A percentile compares a stretch with the other conserved stretches of the same genome.
Evolutionary conservation across 2,329 filamentous ascomycete genomes (phyloP).

Genomic region (Lachnellula subtilissima): DNA sequence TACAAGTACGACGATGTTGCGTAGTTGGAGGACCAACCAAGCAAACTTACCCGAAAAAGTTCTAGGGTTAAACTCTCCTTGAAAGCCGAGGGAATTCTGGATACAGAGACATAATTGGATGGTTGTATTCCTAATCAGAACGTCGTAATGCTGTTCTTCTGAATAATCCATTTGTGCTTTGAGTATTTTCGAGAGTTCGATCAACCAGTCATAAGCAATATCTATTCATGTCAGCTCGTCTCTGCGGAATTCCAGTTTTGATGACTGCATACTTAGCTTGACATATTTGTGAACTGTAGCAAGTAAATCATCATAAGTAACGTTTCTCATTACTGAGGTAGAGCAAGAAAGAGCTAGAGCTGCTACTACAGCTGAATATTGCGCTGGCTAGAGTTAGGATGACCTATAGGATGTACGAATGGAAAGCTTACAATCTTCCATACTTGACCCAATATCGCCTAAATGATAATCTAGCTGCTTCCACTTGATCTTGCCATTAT

Average conservation of each 20-base stretch:
- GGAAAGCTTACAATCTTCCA: conserved; percentile 44
- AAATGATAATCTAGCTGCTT: conserved; percentile 48
- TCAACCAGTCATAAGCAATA: conserved; percentile 58
- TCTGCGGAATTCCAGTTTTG: neutral
- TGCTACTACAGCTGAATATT: conserved; percentile 55
- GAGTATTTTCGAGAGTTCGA: conserved; percentile 63
- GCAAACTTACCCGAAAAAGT: conserved; percentile 69
- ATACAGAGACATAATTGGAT: conserved; percentile 75
- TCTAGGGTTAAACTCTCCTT: conserved; percentile 56
- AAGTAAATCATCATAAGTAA: conserved; percentile 66
- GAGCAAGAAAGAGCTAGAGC: conserved; percentile 52
- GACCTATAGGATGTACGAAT: neutral
- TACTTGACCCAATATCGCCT: conserved; percentile 44
- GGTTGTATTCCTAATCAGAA: conserved; percentile 65
- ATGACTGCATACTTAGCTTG: conserved; percentile 22
- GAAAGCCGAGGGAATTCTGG: conserved; percentile 72
- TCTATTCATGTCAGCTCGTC: conserved; percentile 36
- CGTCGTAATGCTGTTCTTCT: conserved; percentile 65
- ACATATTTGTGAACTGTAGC: conserved; percentile 48
- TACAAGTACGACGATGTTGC: conserved; percentile 64
- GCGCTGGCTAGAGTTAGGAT: conserved; percentile 36
- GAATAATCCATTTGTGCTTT: conserved; percentile 78
- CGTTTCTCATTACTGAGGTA: conserved; percentile 41
- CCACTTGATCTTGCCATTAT: conserved; percentile 57
- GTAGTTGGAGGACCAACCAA: conserved; percentile 68